Conservation (phyloP, 805 yeast species). For the Dipodascopsis uninucleata region DNA sequence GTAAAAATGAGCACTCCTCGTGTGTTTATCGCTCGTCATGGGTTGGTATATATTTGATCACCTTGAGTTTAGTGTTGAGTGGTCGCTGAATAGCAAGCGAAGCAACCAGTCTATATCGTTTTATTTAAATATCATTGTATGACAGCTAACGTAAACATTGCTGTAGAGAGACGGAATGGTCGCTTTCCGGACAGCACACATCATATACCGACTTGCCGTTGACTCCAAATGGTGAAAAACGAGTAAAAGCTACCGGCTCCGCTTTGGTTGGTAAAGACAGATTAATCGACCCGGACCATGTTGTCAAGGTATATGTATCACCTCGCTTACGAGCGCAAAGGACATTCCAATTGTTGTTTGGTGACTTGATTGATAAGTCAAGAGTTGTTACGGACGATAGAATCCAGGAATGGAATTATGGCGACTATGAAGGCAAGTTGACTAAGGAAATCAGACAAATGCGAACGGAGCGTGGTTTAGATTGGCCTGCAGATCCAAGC, state of each 20-base stretch:
- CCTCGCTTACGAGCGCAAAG: conserved; percentile 78
- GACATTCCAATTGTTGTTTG: conserved; percentile 59
- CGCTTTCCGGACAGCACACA: conserved; percentile 88
- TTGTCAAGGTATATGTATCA: conserved; percentile 68
- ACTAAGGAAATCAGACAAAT: conserved; percentile 63
- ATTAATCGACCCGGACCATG: conserved; percentile 58
- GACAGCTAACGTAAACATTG: too few relatives aligned
- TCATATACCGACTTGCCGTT: conserved; percentile 78
- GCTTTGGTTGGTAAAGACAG: conserved; percentile 58
- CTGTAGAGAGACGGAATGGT: conserved; percentile 82
- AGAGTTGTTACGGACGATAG: conserved; percentile 47
- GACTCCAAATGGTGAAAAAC: conserved; percentile 71
- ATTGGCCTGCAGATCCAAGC: conserved; percentile 27
- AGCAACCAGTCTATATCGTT: too few relatives aligned
- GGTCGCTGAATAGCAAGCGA: too few relatives aligned
- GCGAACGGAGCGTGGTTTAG: conserved; percentile 58
- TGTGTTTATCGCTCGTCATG: conserved; percentile 41
- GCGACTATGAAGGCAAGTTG: conserved; percentile 84
- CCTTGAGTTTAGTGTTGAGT: too few relatives aligned
- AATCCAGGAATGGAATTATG: conserved; percentile 92
- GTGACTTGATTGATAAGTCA: conserved; percentile 34
- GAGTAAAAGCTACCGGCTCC: conserved; percentile 71
- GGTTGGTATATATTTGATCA: conserved; percentile 30
- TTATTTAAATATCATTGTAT: too few relatives aligned
- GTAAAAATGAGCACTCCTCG: conserved; percentile 38